phyloP scores from a whole-genome alignment of 2,329 filamentous ascomycete genomes.

The Xylariaceae sp. region DNA sequence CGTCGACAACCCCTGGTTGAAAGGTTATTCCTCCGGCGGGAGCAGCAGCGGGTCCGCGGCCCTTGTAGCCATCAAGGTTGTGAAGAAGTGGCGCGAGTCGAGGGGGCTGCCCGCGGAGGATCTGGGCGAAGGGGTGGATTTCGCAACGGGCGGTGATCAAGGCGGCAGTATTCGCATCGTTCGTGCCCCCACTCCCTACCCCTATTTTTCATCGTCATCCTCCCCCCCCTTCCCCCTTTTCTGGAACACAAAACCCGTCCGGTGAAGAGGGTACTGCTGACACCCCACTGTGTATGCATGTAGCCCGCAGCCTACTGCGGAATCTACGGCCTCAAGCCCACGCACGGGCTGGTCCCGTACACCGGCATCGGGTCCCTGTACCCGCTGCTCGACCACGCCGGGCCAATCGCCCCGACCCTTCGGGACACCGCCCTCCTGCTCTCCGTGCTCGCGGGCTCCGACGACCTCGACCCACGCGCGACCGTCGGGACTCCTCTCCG shows the following conservation, averaged over 20 bases:
- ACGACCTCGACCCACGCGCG: slow-evolving; percentile 51
- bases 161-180: slow-evolving; percentile 42
- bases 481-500: slow-evolving; percentile 42
- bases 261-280: no score
- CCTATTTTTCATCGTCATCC: not conserved
- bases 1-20: slow-evolving; percentile 40
- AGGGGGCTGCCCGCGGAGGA: slow-evolving; percentile 17
- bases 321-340: slow-evolving; percentile 52
- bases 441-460: slow-evolving; percentile 50
- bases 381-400: slow-evolving; percentile 54
- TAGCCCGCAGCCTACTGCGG: slow-evolving; percentile 44
- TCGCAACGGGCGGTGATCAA: slow-evolving; percentile 45
- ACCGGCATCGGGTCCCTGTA: slow-evolving; percentile 53
- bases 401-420: slow-evolving; percentile 46
- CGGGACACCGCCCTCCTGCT: slow-evolving; percentile 46
- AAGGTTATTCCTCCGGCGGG: slow-evolving; percentile 39
- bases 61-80: slow-evolving; percentile 33
- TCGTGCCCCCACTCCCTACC: not conserved
- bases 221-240: no score
- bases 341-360: slow-evolving; percentile 53
- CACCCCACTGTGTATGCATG: no score
- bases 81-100: slow-evolving; percentile 11
- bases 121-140: slow-evolving; percentile 23
- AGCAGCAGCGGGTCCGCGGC: slow-evolving; percentile 42
- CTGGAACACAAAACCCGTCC: no score